These are phyloP conservation scores for Claviceps spartinae DNA, from an alignment of 2,329 filamentous ascomycete species.

Conservation along the genomic window DNA sequence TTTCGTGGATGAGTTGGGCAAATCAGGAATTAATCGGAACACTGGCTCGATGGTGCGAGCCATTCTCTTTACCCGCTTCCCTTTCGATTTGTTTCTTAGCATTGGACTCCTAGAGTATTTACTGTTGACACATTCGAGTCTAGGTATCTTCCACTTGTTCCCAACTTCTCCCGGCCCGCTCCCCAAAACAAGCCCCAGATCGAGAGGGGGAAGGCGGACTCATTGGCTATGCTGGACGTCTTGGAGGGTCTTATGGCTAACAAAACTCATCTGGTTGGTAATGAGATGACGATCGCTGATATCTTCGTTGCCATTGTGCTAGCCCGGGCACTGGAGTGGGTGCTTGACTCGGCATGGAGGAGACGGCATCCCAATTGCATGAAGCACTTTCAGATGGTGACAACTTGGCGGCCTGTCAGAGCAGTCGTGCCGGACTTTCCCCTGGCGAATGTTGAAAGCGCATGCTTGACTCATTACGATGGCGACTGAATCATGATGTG, in stretches of 20 bases:
- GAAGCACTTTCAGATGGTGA: constrained; percentile 1
- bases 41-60: background rate
- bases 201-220: background rate
- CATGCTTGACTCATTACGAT: background rate
- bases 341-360: background rate
- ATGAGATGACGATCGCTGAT: background rate
- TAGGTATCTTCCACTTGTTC: constrained; percentile 1
- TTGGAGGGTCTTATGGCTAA: background rate
- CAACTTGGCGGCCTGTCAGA: background rate
- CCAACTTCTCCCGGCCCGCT: background rate
- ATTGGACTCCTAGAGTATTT: background rate
- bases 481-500: background rate
- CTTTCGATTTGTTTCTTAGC: background rate
- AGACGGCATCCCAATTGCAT: background rate
- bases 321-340: background rate
- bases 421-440: background rate
- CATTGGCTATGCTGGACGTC: background rate
- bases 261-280: background rate
- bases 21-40: background rate
- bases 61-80: background rate
- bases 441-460: background rate
- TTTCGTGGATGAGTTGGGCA: constrained; percentile 2
- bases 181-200: background rate
- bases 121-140: background rate
- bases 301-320: background rate